Conservation (phyloP, 2,329 filamentous ascomycete genomes). For the Pezicula radicicola region DNA sequence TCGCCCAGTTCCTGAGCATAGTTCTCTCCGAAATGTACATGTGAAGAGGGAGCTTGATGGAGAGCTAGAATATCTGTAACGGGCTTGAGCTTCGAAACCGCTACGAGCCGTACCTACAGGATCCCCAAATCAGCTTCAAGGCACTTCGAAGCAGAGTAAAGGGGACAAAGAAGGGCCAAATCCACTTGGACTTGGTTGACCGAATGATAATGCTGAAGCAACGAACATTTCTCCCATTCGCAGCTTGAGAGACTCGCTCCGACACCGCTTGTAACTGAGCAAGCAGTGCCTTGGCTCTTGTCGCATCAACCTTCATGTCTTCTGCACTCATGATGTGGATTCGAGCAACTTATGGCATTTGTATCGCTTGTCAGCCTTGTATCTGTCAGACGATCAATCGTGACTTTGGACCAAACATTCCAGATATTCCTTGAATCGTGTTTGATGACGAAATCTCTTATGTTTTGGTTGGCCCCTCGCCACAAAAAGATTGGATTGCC, state of each 20-base stretch:
- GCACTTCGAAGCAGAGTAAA: neutral
- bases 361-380: neutral
- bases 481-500: too few species aligned
- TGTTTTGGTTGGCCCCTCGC: too few species aligned
- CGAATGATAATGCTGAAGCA: neutral
- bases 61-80: slow-evolving; percentile 86
- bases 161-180: too few species aligned
- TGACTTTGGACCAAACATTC: too few species aligned
- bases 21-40: slow-evolving; percentile 92
- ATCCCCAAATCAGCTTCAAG: slow-evolving; percentile 14
- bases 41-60: slow-evolving; percentile 56
- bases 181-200: neutral
- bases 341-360: neutral
- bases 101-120: slow-evolving; percentile 75
- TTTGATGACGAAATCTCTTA: too few species aligned
- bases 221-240: slow-evolving; percentile 52
- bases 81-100: slow-evolving; percentile 95
- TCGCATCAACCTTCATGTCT: slow-evolving; percentile 57
- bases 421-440: too few species aligned
- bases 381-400: neutral
- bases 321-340: neutral
- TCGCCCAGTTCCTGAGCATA: slow-evolving; percentile 87
- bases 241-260: slow-evolving; percentile 52
- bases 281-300: slow-evolving; percentile 59
- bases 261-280: slow-evolving; percentile 60